These are phyloP conservation scores for Solanum virginianum DNA, from an alignment of 257 asterid species.

Conservation along the genomic window DNA sequence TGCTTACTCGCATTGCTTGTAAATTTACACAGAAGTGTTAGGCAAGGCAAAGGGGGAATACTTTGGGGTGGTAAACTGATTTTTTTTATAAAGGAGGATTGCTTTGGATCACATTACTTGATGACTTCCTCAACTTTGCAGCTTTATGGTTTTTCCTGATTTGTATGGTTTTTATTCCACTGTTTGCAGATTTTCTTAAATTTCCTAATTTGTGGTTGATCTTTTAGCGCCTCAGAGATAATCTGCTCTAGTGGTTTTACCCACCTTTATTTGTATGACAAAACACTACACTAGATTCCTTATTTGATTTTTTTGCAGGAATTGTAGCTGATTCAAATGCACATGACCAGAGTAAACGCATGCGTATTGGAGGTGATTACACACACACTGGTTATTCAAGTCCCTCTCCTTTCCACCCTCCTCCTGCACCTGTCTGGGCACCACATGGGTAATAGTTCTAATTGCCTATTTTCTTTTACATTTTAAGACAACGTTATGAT, in stretches of 20 bases:
- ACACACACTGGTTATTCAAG: slow-evolving; percentile 68
- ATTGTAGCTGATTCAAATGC: slow-evolving; percentile 73
- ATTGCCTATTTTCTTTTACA: neutral
- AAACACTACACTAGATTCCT: neutral
- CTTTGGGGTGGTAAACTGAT: neutral
- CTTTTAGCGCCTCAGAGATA: neutral
- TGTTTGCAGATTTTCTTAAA: neutral
- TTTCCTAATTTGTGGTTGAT: neutral
- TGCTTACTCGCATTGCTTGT: neutral
- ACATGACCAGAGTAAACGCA: slow-evolving; percentile 90
- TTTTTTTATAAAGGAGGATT: neutral
- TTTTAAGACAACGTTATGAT: neutral
- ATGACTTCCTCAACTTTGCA: neutral
- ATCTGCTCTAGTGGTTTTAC: neutral
- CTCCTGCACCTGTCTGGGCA: slow-evolving; percentile 88
- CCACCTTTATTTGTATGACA: neutral
- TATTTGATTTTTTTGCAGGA: slow-evolving; percentile 23
- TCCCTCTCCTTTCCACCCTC: slow-evolving; percentile 97
- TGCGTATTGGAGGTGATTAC: slow-evolving; percentile 95
- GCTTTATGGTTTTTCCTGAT: neutral
- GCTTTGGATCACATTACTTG: neutral
- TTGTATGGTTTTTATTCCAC: neutral
- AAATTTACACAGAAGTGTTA: neutral
- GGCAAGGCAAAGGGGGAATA: neutral
- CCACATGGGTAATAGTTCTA: slow-evolving; percentile 59